Evolutionary conservation across 768 basidiomycete genomes (phyloP), one percentile per base, ranked within the genome.

Genomic region (Termitomyces sp.): DNA sequence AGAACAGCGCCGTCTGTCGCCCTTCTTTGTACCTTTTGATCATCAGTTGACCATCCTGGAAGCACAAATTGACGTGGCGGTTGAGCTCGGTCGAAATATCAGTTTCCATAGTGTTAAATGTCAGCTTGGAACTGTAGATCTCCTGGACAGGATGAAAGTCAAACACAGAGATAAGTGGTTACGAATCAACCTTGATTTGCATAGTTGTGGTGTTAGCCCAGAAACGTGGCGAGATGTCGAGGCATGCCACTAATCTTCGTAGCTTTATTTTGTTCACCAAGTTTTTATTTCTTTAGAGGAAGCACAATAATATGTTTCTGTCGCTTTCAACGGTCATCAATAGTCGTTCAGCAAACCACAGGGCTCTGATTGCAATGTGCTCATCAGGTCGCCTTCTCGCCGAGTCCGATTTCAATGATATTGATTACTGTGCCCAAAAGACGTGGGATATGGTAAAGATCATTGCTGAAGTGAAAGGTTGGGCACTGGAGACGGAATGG

Each of bases 301-400:
- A 73, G 48, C 85, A 95, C 62, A 66, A 73, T 5, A 98, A 98
- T 70, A 78, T 87, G 53, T 99, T 86, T 73, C 78, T 96, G 56
- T 98, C 95, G 0, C 76, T 96, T 12, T 97, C 95, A 1, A 91
- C 88, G 0, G 85, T 82, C 58, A 91, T 96, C 66, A 96, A 96
- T 61, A 76, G 82, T 22, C 85, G 89, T 42, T 88, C 89, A 7
- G 72, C 78, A 6, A 82, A 82, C 42, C 82, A 90, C 60, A 75
- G 76, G 41, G 74, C 78, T 2, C 79, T 98, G 20, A 88, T 96
- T 52, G 72, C 79, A 45, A 75, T 78, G 0, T 89, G 87, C 62
- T 75, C 84, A 51, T 73, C 84, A 2, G 69, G 82, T 60, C 84
- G 93, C 24, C 78, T 98, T 30, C 80, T 98, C 52, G 86, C 85